Base-by-base conservation (phyloP, 176 grass and related monocot species). In the Carex parvula region DNA sequence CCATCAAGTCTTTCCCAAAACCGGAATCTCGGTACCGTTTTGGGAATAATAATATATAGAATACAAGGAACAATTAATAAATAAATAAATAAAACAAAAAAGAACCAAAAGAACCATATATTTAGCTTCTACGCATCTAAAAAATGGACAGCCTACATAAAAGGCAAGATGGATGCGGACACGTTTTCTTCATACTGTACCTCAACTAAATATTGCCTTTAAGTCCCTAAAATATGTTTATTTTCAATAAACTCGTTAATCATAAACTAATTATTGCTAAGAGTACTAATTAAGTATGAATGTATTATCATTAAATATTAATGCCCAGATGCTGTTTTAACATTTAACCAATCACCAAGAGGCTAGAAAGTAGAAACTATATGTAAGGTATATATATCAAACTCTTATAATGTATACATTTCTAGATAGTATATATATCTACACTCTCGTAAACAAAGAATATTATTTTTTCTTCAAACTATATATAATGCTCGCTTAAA, bases 41-140 rank as follows among this genome's bases (percentile, higher is more conserved):
- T 75, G 57, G 59, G 35, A 83, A 82, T 53, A 64, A 66, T 83
- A 53, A 48, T 33, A 33, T 33, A 33, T 82, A 67, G 12, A 82
- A 87, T 82, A 57, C 11, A 60, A 56, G n/a, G n/a, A n/a, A n/a
- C n/a, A n/a, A n/a, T n/a, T 35, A 83, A 16, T 3, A 35, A 83
- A 18, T 18, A 68, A 1, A 24, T 24, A 24, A 24, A 39, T 39
- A 60, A 57, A 33, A 66, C 22, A 59, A 35, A 62, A 59, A 82
- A 6, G 37, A 87, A 75, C 2, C 53, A 59, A 64, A 52, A 84
- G 82, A 83, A 67, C 60, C 64, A 76, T 56, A 77, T 80, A 59
- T 83, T n/a, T 84, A 67, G 87, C 82, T 84, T 88, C 72, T 84
- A 88, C 87, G 87, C 87, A 88, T 84, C 82, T 69, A 50, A 68